phyloP scores from a whole-genome alignment of 164 flowering plant genomes.

The Tetracentron sinense region DNA sequence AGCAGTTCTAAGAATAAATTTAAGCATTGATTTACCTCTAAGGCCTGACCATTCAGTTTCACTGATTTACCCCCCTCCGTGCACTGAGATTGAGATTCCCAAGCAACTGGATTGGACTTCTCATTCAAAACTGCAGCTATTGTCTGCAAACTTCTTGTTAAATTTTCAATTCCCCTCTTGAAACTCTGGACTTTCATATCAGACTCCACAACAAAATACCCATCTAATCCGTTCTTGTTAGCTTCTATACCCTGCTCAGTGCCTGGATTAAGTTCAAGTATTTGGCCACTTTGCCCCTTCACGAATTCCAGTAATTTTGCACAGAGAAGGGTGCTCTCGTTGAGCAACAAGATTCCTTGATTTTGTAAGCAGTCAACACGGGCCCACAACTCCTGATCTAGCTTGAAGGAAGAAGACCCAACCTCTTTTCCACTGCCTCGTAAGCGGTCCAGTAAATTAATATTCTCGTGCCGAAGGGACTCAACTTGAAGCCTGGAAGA shows the following conservation, averaged over 20 bases:
- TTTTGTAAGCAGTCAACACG: slow-evolving; percentile 54
- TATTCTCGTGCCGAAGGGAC: slow-evolving; percentile 80
- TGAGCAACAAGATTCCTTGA: slow-evolving; percentile 57
- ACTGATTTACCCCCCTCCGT: slow-evolving; percentile 13
- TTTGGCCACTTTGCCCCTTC: slow-evolving; percentile 37
- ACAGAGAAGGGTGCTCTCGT: slow-evolving; percentile 51
- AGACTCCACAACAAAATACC: slow-evolving; percentile 66
- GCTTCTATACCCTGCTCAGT: slow-evolving; percentile 25
- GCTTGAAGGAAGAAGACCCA: slow-evolving; percentile 39
- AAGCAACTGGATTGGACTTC: slow-evolving; percentile 33
- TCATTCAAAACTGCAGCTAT: slow-evolving; percentile 52
- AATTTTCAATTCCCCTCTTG: slow-evolving; percentile 60
- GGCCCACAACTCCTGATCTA: slow-evolving; percentile 63
- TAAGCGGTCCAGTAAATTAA: slow-evolving; percentile 55
- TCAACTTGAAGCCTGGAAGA: slow-evolving; percentile 60
- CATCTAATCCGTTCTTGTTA: slow-evolving; percentile 37
- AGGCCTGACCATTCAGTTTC: slow-evolving; percentile 22
- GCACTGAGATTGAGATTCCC: slow-evolving; percentile 25
- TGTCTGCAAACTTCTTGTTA: slow-evolving; percentile 56
- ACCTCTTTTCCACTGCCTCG: slow-evolving; percentile 43
- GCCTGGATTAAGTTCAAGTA: slow-evolving; percentile 9
- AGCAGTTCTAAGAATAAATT: background rate
- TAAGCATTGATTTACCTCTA: slow-evolving; percentile 36
- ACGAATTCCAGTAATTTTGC: slow-evolving; percentile 51
- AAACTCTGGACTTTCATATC: slow-evolving; percentile 75